phyloP scores from a whole-genome alignment of 2,329 filamentous ascomycete genomes.

The Paecilomyces sp. region DNA sequence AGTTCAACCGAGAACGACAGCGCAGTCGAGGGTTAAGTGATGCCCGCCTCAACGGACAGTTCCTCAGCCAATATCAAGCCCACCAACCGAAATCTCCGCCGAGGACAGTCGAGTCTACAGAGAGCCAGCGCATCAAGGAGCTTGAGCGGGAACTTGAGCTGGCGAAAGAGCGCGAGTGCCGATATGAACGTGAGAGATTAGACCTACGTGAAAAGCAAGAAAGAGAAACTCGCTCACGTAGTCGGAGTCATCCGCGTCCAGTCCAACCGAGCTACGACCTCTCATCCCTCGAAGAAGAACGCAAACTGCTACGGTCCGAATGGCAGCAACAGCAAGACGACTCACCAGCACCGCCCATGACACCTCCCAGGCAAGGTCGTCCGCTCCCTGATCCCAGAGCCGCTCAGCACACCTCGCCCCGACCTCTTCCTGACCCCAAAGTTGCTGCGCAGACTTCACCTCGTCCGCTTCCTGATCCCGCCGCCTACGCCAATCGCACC shows the following conservation, averaged over 20 bases:
- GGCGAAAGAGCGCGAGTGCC: conserved; percentile 59
- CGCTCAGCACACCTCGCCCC: conserved; percentile 7
- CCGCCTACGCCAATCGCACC: conserved; percentile 40
- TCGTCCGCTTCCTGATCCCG: conserved; percentile 43
- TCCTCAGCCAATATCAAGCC: conserved; percentile 77
- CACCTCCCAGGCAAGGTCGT: conserved; percentile 20
- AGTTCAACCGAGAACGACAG: conserved; percentile 59
- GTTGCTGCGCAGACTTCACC: conserved; percentile 15
- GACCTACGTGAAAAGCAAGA: conserved; percentile 31
- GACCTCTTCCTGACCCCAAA: conserved; percentile 16
- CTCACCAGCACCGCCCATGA: conserved; percentile 5
- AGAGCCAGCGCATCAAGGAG: conserved; percentile 67
- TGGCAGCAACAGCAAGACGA: conserved; percentile 41
- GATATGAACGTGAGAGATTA: conserved; percentile 56
- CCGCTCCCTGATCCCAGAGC: conserved; percentile 22
- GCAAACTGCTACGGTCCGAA: conserved; percentile 51
- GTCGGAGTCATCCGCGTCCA: conserved; percentile 22
- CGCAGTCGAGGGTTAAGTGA: conserved; percentile 56
- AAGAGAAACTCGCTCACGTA: conserved; percentile 18
- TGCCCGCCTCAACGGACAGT: conserved; percentile 69
- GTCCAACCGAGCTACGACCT: conserved; percentile 44
- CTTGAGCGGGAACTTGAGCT: conserved; percentile 67
- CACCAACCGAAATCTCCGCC: conserved; percentile 44
- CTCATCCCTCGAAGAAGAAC: conserved; percentile 55
- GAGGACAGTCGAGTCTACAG: conserved; percentile 30